Evolutionary conservation across 2,329 filamentous ascomycete species (phyloP).

Genomic region (Botrytis fabae): DNA sequence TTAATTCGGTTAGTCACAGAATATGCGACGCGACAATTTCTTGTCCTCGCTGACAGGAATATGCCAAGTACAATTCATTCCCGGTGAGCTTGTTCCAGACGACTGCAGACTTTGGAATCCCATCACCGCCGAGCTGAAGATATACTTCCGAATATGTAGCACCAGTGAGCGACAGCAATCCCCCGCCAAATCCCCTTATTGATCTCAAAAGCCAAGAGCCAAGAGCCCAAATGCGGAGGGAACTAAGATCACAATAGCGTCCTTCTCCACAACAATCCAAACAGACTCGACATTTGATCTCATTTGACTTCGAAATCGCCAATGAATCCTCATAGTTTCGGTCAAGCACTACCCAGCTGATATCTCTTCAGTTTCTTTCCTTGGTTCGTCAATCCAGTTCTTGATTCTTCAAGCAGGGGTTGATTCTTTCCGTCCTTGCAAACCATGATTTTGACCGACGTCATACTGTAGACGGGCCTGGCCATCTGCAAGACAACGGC

Average conservation of each 20-base stretch:
- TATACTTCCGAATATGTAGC: not conserved
- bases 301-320: not conserved
- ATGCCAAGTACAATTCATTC: not conserved
- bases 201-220: conserved; percentile 1
- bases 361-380: not conserved
- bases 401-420: not conserved
- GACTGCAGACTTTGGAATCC: not conserved
- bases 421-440: not conserved
- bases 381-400: not conserved
- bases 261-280: not conserved
- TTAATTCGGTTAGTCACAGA: not conserved
- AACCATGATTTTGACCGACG: not conserved
- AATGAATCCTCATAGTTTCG: not conserved
- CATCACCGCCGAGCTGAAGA: not conserved
- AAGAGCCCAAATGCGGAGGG: not conserved
- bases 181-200: not conserved
- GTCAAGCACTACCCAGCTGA: not conserved
- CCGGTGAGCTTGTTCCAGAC: not conserved
- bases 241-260: not conserved
- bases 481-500: conserved; percentile 1
- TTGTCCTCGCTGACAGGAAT: not conserved
- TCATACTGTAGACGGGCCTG: not conserved
- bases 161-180: not conserved
- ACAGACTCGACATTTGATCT: not conserved
- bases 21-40: not conserved